These are phyloP conservation scores for Trichodelitschia bisporula DNA, from an alignment of 495 filamentous ascomycete species.

Conservation along the genomic window DNA sequence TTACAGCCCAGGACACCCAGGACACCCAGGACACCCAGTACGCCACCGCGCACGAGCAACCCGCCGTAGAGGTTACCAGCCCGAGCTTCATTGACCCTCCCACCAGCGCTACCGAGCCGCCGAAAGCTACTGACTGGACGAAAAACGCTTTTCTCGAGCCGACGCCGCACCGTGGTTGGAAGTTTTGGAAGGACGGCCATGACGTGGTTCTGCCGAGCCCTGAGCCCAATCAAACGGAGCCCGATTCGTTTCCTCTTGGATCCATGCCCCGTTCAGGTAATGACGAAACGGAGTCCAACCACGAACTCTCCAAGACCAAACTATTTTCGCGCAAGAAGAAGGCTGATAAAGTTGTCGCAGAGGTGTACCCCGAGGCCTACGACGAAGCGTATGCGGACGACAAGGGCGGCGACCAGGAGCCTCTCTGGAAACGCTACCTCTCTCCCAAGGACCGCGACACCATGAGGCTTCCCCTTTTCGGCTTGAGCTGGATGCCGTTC, in stretches of 20 bases:
- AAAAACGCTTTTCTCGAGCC: no score
- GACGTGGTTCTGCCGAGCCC: slow-evolving; percentile 18
- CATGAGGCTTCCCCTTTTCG: slow-evolving; percentile 56
- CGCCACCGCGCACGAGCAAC: no score
- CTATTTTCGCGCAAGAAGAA: no score
- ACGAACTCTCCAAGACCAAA: no score
- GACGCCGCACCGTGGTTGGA: slow-evolving; percentile 2
- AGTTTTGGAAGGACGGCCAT: slow-evolving; percentile 9
- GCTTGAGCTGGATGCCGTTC: slow-evolving; percentile 58
- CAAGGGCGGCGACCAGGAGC: slow-evolving; percentile 30
- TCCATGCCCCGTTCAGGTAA: no score
- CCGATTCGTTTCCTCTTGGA: slow-evolving; percentile 22
- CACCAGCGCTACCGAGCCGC: no score
- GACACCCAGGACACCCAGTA: no score
- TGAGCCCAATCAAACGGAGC: slow-evolving; percentile 18
- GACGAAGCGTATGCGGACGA: slow-evolving; percentile 38
- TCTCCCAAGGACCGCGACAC: slow-evolving; percentile 62
- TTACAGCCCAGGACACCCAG: no score
- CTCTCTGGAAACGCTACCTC: slow-evolving; percentile 63
- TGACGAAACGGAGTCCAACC: slow-evolving; percentile 4
- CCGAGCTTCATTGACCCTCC: no score
- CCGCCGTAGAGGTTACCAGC: no score
- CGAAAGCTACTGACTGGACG: no score
- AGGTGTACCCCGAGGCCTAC: slow-evolving; percentile 43
- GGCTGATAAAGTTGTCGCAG: slow-evolving; percentile 15